phyloP scores from a whole-genome alignment of 2,329 filamentous ascomycete species.

The Daldinia sp. region DNA sequence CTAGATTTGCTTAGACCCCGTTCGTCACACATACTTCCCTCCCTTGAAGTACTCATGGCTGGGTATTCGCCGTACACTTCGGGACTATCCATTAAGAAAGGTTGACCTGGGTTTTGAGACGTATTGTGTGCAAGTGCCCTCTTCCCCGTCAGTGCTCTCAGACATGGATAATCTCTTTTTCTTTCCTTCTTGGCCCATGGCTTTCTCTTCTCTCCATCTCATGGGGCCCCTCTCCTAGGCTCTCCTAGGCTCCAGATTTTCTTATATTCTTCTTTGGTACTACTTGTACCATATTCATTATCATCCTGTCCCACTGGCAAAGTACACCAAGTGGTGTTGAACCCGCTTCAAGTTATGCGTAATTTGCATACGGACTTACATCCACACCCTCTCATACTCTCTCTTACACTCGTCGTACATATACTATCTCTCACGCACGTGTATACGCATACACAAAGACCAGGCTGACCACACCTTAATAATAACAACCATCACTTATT shows the following conservation, averaged over 20 bases:
- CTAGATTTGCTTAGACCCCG: conserved; percentile 38
- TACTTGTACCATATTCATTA: background rate
- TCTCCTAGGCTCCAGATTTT: background rate
- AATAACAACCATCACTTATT: conserved; percentile 33
- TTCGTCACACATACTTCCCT: conserved; percentile 35
- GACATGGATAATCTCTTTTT: conserved; percentile 40
- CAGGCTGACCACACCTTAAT: conserved; percentile 41
- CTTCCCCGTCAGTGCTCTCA: conserved; percentile 39
- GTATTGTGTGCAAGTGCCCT: conserved; percentile 34
- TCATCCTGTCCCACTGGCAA: background rate
- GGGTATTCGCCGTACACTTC: conserved; percentile 25
- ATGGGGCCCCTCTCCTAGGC: background rate
- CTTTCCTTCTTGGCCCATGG: conserved; percentile 18
- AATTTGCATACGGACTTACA: conserved; percentile 15
- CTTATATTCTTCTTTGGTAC: background rate
- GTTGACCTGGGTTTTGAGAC: conserved; percentile 36
- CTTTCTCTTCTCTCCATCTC: conserved; percentile 10
- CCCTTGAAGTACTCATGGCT: no score
- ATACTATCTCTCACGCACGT: conserved; percentile 20
- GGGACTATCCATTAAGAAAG: conserved; percentile 33
- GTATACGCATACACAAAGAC: conserved; percentile 32
- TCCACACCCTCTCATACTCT: conserved; percentile 16
- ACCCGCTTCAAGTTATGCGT: conserved; percentile 21
- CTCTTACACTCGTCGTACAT: conserved; percentile 15
- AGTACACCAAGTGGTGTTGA: background rate